Evolutionary conservation across 164 flowering plant species (phyloP).

Genomic region (Vitis cinerea): DNA sequence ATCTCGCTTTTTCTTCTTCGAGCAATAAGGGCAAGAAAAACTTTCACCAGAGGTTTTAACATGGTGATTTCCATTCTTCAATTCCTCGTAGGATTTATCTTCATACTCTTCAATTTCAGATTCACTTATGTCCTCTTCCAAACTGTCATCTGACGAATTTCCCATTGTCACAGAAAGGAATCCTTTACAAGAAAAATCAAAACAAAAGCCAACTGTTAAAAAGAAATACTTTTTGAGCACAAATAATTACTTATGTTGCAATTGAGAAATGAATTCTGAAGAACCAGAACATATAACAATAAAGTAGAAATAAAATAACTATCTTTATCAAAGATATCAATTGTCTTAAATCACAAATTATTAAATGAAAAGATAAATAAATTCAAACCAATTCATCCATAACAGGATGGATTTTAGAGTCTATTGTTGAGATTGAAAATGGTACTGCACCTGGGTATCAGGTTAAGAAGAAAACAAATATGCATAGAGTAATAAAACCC

Average conservation of each 20-base stretch:
- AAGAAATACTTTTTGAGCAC: background rate
- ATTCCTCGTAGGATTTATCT: constrained; percentile 45
- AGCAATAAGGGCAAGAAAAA: constrained; percentile 76
- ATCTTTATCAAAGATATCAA: background rate
- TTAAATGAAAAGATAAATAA: background rate
- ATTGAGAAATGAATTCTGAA: background rate
- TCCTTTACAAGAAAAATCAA: background rate
- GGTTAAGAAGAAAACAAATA: no score
- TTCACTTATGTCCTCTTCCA: constrained; percentile 72
- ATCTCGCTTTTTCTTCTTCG: constrained; percentile 58
- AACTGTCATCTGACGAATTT: constrained; percentile 32
- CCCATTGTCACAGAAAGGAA: constrained; percentile 10
- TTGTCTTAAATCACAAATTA: background rate
- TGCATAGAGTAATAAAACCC: no score
- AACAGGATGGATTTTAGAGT: no score
- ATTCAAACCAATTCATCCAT: no score
- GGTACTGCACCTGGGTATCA: no score
- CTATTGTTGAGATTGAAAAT: no score
- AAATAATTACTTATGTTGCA: background rate
- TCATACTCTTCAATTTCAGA: constrained; percentile 63
- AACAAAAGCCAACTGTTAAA: background rate
- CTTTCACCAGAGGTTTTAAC: constrained; percentile 44
- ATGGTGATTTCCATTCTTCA: constrained; percentile 51
- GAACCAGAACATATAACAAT: background rate
- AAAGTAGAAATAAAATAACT: background rate